Base-by-base conservation (phyloP, 805 yeast genomes). In the Lipomyces yamadae region DNA sequence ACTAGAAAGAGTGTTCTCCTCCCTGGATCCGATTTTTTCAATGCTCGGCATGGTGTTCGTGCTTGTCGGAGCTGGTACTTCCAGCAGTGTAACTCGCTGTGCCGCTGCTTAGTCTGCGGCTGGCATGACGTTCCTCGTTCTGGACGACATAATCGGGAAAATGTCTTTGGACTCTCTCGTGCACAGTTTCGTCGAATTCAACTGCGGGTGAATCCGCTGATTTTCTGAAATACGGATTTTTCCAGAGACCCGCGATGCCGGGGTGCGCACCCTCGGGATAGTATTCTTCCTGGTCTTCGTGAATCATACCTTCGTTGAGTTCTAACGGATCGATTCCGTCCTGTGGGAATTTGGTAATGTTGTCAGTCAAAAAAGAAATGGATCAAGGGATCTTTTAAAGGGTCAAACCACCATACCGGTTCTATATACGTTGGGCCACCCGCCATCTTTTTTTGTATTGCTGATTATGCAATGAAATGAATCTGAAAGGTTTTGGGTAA, bases 201-300 rank as follows among this genome's bases (percentile, higher is more conserved):
- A 30, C 35, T 32, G 24, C 55, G n/a, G 62, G 13, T 24, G 35
- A n/a, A 32, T 42, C 58, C 15, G 61, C 15, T 5, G 66, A 15
- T n/a, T 24, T 30, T n/a, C 18, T 65, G 65, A 62, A 67, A 62
- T 58, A 67, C 3, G 70, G 70, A 58, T 67, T 67, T 45, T 65
- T 64, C 70, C 70, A 67, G 24, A 67, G 59, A 6, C 70, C 70
- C 58, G 62, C 50, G 62, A 67, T 66, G 45, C 70, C 70, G n/a
- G 70, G 70, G 53, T 67, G 70, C 33, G 42, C 39, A 10, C 70
- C 70, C 37, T 64, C 68, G 0, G 66, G 63, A 56, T 56, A 64
- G 53, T 53, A 53, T 35, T 61, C 64, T 32, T 67, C 70, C 33
- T 37, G 58, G 61, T 64, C 68, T 18, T 67, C 65, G 34, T 30